These are phyloP conservation scores for Tylopilus vinaceipallidus DNA, from an alignment of 768 basidiomycete genomes.

Conservation along the genomic window DNA sequence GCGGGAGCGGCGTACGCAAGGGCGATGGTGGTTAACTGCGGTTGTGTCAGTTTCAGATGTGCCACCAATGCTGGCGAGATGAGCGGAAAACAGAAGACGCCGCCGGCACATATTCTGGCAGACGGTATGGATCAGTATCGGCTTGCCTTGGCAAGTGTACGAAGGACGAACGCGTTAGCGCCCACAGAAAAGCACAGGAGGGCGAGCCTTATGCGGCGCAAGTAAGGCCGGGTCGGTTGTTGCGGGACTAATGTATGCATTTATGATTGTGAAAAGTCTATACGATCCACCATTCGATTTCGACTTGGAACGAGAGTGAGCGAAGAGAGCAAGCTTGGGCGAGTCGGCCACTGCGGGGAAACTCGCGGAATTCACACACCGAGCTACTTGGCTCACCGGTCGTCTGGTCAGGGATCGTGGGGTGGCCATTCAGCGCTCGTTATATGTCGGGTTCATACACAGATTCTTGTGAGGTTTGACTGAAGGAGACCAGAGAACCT, in stretches of 20 bases:
- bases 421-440: not conserved
- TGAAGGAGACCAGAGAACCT: not conserved
- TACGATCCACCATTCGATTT: not conserved
- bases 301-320: not conserved
- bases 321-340: not conserved
- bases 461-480: too few relatives aligned
- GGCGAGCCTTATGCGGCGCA: slow-evolving; percentile 27
- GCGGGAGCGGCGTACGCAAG: slow-evolving; percentile 62
- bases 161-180: slow-evolving; percentile 56
- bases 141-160: not conserved
- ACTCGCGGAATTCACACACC: slow-evolving; percentile 3
- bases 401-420: too few relatives aligned
- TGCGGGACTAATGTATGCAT: slow-evolving; percentile 17
- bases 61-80: slow-evolving; percentile 61
- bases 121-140: not conserved
- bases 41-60: slow-evolving; percentile 64
- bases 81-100: slow-evolving; percentile 76
- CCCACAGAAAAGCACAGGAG: slow-evolving; percentile 53
- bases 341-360: not conserved
- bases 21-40: slow-evolving; percentile 75
- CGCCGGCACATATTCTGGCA: slow-evolving; percentile 70
- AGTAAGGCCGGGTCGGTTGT: slow-evolving; percentile 2
- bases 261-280: not conserved
- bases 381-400: too few relatives aligned
- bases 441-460: not conserved